These are phyloP conservation scores for Coccomyxa sp. DNA, from an alignment of 139 green algal genomes.

Conservation along the genomic window DNA sequence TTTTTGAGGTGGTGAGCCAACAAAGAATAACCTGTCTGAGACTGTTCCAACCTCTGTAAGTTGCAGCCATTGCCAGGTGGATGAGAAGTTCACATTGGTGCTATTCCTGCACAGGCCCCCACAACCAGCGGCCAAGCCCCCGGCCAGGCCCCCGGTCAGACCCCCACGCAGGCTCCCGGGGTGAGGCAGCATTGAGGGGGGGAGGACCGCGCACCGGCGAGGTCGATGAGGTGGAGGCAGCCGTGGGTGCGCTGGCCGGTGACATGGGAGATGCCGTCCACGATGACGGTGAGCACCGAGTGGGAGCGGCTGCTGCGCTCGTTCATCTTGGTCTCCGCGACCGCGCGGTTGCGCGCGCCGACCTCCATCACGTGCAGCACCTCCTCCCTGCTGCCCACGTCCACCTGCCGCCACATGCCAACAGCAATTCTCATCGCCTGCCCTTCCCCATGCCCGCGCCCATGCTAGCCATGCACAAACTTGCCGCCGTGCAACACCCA, in stretches of 20 bases:
- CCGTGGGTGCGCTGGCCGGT: conserved; percentile 43
- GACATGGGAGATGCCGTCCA: conserved; percentile 66
- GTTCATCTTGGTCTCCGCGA: conserved; percentile 88
- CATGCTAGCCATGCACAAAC: too few species aligned
- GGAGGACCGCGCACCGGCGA: conserved; percentile 28
- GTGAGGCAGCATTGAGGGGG: too few species aligned
- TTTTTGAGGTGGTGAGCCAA: too few species aligned
- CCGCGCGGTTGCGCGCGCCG: conserved; percentile 48
- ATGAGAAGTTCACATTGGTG: too few species aligned
- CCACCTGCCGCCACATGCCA: conserved; percentile 25
- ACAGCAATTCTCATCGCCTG: background rate
- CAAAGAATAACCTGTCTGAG: too few species aligned
- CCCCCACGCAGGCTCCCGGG: too few species aligned
- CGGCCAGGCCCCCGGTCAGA: too few species aligned
- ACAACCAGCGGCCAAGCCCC: too few species aligned
- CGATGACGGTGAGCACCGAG: conserved; percentile 79
- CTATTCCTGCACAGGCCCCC: too few species aligned
- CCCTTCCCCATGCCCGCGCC: background rate
- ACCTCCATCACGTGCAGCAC: conserved; percentile 74
- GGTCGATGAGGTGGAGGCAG: conserved; percentile 68
- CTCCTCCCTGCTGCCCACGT: conserved; percentile 58
- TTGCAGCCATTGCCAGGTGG: too few species aligned
- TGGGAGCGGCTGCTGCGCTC: conserved; percentile 81
- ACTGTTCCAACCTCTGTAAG: too few species aligned
- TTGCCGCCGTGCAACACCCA: too few species aligned